A percentile compares a stretch with the other conserved stretches of the same genome.
These are phyloP conservation scores for Glycine latifolia DNA, from an alignment of 306 rosid genomes.

Conservation along the genomic window DNA sequence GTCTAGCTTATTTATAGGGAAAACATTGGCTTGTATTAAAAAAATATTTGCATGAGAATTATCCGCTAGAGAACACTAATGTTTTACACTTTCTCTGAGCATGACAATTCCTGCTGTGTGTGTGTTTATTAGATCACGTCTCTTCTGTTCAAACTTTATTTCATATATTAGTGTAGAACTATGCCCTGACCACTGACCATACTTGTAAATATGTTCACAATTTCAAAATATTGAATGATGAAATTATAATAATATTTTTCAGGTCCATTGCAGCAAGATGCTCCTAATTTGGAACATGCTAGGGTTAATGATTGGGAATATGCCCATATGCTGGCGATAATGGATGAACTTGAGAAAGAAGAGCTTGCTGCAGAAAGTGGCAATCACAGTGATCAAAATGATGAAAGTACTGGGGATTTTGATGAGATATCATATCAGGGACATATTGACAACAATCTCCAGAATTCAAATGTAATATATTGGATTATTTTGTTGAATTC, in stretches of 20 bases:
- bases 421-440: conserved; percentile 50
- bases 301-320: conserved; percentile 59
- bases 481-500: conserved; percentile 41
- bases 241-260: conserved; percentile 38
- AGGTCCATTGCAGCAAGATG: conserved; percentile 54
- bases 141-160: neutral
- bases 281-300: conserved; percentile 45
- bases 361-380: conserved; percentile 74
- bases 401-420: conserved; percentile 48
- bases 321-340: conserved; percentile 60
- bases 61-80: neutral
- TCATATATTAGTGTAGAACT: neutral
- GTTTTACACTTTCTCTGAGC: neutral
- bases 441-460: conserved; percentile 47
- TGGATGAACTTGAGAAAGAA: conserved; percentile 86
- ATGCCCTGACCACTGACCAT: conserved; percentile 3
- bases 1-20: neutral
- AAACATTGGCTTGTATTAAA: neutral
- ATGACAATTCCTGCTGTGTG: neutral
- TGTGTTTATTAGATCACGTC: neutral
- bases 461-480: conserved; percentile 56
- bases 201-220: conserved; percentile 1
- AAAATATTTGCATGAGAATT: neutral
- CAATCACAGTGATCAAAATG: conserved; percentile 48
- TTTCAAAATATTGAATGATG: conserved; percentile 14